Conservation (phyloP, 2,329 filamentous ascomycete genomes). For the Thermothelomyces thermophilus region DNA sequence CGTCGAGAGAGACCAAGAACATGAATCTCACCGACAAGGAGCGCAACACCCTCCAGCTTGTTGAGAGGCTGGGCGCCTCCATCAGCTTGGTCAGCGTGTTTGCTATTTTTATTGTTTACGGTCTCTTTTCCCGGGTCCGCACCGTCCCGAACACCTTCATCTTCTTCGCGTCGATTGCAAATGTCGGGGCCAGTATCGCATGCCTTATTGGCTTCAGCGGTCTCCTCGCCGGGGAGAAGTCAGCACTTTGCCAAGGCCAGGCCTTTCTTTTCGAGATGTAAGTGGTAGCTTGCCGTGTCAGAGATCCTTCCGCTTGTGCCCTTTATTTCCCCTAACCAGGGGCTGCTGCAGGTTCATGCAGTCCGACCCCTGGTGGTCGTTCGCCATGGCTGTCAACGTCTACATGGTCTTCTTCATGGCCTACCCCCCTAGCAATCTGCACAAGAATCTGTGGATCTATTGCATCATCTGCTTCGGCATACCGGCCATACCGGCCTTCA, state of each 20-base stretch:
- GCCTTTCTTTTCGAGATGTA: slow-evolving; percentile 62
- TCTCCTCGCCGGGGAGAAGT: slow-evolving; percentile 45
- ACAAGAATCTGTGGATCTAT: slow-evolving; percentile 67
- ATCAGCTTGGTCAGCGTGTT: slow-evolving; percentile 46
- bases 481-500: slow-evolving; percentile 60
- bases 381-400: slow-evolving; percentile 78
- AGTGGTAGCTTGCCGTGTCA: too few relatives aligned
- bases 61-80: slow-evolving; percentile 47
- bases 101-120: slow-evolving; percentile 48
- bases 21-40: slow-evolving; percentile 26
- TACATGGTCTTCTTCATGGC: slow-evolving; percentile 61
- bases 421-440: slow-evolving; percentile 60
- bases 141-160: slow-evolving; percentile 58
- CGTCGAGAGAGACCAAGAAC: slow-evolving; percentile 18
- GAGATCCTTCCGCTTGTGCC: too few relatives aligned
- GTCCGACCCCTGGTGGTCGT: slow-evolving; percentile 68
- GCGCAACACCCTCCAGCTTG: slow-evolving; percentile 23
- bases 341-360: slow-evolving; percentile 61
- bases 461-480: slow-evolving; percentile 63
- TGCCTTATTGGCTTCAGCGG: slow-evolving; percentile 66
- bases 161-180: slow-evolving; percentile 53
- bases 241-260: slow-evolving; percentile 55
- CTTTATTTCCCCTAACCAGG: not conserved
- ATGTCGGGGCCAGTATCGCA: slow-evolving; percentile 54
- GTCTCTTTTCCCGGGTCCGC: slow-evolving; percentile 44